Evolutionary conservation across 768 basidiomycete species (phyloP).

Genomic region (Trametopsis cervina): DNA sequence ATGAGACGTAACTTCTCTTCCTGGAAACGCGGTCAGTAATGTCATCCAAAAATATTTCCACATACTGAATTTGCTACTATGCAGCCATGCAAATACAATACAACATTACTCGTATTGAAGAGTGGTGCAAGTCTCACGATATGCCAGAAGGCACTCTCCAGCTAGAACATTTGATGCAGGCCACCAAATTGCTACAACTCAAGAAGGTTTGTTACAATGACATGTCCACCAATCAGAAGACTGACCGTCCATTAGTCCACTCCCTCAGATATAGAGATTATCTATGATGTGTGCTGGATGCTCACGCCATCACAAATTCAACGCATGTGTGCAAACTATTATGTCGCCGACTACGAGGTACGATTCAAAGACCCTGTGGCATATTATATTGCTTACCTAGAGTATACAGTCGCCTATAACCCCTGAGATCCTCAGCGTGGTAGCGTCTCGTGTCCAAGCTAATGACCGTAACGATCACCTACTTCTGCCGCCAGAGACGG

Average conservation of each 20-base stretch:
- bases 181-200: constrained; percentile 93
- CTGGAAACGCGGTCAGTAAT: constrained; percentile 88
- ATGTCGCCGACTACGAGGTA: constrained; percentile 98
- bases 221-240: not conserved
- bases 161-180: constrained; percentile 98
- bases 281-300: constrained; percentile 99
- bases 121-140: constrained; percentile 99
- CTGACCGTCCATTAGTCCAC: constrained; percentile 54
- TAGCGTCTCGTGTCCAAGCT: constrained; percentile 91
- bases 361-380: constrained; percentile 11
- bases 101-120: constrained; percentile 94
- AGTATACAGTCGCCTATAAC: constrained; percentile 81
- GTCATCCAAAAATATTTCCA: not conserved
- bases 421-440: constrained; percentile 93
- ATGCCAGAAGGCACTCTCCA: constrained; percentile 99
- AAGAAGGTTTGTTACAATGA: constrained; percentile 66
- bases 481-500: constrained; percentile 90
- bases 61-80: constrained; percentile 2
- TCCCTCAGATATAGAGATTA: constrained; percentile 94
- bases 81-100: constrained; percentile 99
- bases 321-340: constrained; percentile 98
- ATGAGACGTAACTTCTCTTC: constrained; percentile 99
- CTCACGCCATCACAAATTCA: constrained; percentile 98
- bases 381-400: constrained; percentile 4
- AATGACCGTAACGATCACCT: constrained; percentile 97